Evolutionary conservation across 148 eudicot genomes (phyloP), one percentile per base, ranked within the genome.

Genomic region (Diospyros kaki): DNA sequence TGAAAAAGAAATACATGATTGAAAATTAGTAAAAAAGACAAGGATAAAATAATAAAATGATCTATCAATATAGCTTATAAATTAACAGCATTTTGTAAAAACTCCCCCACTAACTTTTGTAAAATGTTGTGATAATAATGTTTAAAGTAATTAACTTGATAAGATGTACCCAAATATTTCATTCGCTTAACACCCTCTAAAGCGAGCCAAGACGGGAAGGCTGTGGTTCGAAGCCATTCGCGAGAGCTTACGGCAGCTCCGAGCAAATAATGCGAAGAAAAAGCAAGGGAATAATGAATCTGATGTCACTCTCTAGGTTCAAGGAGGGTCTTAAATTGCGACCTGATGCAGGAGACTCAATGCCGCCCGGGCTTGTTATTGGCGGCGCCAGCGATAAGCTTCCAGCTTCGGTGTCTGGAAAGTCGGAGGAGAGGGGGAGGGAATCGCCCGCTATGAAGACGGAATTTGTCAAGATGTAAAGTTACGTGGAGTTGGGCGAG

Each of bases 401-500:
- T 28, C 84, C 87, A 0, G 3, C 9, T 1, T 11, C 55, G 11
- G 68, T 78, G 55, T 83, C 80, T 41, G 84, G 28, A 74, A 69
- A 73, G 48, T 83, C 86, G 84, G 77, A 65, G 68, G 51, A 74
- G 9, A 66, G 91, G 52, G 70, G 52, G 70, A 73, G 11, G 61
- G 69, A 60, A 40, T 68, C 78, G 10, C 72, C 53, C 0, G 10
- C 15, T 51, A 52, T 40, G 79, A 76, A 68, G 54, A 70, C 73
- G 4, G 81, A 73, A 38, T 76, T 89, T 10, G 4, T 75, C 54
- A 83, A 15, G 80, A 4, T 0, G 15, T 88, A 90, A 71, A 44
- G 10, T 43, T 12, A 68, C 68, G 72, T 13, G 4, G 94, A 90
- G 13, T 78, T 92, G 78, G 97, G 97, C 75, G 45, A 78, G 76